These are phyloP conservation scores for Nannizziopsis barbatae DNA, from an alignment of 2,329 filamentous ascomycete species.

Conservation along the genomic window DNA sequence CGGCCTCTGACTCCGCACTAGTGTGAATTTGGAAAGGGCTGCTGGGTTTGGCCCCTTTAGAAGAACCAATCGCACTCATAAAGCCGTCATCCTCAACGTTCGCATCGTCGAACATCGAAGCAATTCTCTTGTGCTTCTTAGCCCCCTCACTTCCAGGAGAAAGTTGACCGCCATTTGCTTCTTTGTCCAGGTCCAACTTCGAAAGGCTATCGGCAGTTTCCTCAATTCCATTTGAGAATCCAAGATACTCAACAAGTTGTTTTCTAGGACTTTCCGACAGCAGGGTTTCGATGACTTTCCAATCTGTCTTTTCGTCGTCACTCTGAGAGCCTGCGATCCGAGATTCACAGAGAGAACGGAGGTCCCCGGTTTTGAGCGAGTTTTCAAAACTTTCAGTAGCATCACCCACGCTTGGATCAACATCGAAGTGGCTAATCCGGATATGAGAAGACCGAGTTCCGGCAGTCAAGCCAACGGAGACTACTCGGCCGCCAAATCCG, in stretches of 20 bases:
- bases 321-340: slow-evolving; percentile 64
- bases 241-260: slow-evolving; percentile 77
- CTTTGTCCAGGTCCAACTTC: slow-evolving; percentile 33
- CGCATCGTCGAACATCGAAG: slow-evolving; percentile 65
- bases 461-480: slow-evolving; percentile 54
- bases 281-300: slow-evolving; percentile 85
- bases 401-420: slow-evolving; percentile 73
- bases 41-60: slow-evolving; percentile 84
- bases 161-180: slow-evolving; percentile 38
- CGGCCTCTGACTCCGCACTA: slow-evolving; percentile 69
- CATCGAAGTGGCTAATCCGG: slow-evolving; percentile 73
- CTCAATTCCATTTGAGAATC: slow-evolving; percentile 58
- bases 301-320: slow-evolving; percentile 90
- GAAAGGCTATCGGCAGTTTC: slow-evolving; percentile 35
- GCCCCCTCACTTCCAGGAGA: slow-evolving; percentile 22
- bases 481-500: slow-evolving; percentile 87
- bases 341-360: slow-evolving; percentile 66
- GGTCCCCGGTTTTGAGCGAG: slow-evolving; percentile 64
- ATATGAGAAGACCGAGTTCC: slow-evolving; percentile 63
- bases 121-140: slow-evolving; percentile 53
- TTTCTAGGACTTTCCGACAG: slow-evolving; percentile 75
- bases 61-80: slow-evolving; percentile 63
- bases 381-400: slow-evolving; percentile 80
- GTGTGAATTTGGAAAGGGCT: slow-evolving; percentile 86
- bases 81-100: slow-evolving; percentile 70